These are phyloP conservation scores for Ogataea sp. DNA, from an alignment of 805 yeast genomes.

Conservation along the genomic window DNA sequence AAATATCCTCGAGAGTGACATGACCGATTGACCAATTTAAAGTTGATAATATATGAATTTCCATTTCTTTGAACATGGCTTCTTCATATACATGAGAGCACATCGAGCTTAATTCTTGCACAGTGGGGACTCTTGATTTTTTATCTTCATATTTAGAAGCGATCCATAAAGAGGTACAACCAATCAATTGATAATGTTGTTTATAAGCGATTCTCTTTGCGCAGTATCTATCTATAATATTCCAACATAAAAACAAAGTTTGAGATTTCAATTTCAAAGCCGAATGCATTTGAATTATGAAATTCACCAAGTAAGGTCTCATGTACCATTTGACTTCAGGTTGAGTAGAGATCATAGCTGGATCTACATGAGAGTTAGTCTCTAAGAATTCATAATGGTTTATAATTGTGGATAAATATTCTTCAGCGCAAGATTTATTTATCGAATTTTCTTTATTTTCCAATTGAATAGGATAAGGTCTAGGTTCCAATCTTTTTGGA, in stretches of 20 bases:
- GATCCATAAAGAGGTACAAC: conserved; percentile 89
- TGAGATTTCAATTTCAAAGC: conserved; percentile 55
- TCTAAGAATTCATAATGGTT: conserved; percentile 34
- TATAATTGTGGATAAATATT: conserved; percentile 33
- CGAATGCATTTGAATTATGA: conserved; percentile 58
- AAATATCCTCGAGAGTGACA: conserved; percentile 45
- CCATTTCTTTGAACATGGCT: conserved; percentile 39
- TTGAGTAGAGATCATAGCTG: conserved; percentile 66
- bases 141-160: conserved; percentile 74
- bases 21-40: conserved; percentile 35
- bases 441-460: conserved; percentile 40
- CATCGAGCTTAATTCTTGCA: conserved; percentile 45
- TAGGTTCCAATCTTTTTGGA: conserved; percentile 20
- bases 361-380: conserved; percentile 30
- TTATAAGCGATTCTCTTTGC: conserved; percentile 76
- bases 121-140: conserved; percentile 48
- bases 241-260: conserved; percentile 62
- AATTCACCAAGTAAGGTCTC: conserved; percentile 72
- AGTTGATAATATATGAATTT: conserved; percentile 32
- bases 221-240: conserved; percentile 85
- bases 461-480: conserved; percentile 32
- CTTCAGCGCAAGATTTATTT: conserved; percentile 33
- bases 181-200: conserved; percentile 84
- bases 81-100: conserved; percentile 50
- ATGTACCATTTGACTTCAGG: conserved; percentile 75